Percentiles rank a stretch among this genome's conserved stretches.
Evolutionary conservation across 2,329 filamentous ascomycete genomes (phyloP).

Genomic region (Penicillium hesseltinei): DNA sequence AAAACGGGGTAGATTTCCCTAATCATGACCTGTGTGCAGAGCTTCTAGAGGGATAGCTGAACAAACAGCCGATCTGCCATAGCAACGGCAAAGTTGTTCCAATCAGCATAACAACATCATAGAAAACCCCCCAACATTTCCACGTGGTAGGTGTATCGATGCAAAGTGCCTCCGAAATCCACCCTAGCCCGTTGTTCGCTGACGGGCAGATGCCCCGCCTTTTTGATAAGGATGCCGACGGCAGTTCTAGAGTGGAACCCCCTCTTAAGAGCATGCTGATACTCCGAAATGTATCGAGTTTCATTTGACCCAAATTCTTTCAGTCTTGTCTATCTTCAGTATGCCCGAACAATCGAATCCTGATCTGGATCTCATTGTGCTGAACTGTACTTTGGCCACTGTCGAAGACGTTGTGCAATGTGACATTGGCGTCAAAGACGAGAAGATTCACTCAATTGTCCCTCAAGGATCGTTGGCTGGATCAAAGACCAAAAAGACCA

Average conservation of each 20-base stretch:
- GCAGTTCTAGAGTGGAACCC: not conserved
- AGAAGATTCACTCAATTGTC: conserved; percentile 9
- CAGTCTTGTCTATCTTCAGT: not conserved
- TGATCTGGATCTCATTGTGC: not conserved
- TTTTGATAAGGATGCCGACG: not conserved
- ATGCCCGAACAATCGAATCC: not conserved
- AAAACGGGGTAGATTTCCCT: too few relatives aligned
- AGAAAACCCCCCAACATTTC: too few relatives aligned
- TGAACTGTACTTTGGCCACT: not conserved
- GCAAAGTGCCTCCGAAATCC: not conserved
- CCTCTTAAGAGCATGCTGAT: not conserved
- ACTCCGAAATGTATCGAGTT: not conserved
- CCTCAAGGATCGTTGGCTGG: conserved; percentile 1
- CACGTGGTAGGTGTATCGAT: too few relatives aligned
- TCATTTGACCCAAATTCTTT: not conserved
- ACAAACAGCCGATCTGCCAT: too few relatives aligned
- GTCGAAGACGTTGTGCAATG: not conserved
- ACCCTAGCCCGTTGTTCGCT: not conserved
- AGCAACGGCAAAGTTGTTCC: too few relatives aligned
- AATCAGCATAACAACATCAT: too few relatives aligned
- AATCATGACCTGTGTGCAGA: too few relatives aligned
- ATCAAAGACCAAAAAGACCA: not conserved
- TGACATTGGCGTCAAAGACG: conserved; percentile 15
- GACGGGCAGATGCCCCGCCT: not conserved
- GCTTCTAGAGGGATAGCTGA: too few relatives aligned